Base-by-base conservation (phyloP, 1,139 yeast genomes). In the Hansenula lynferdii region DNA sequence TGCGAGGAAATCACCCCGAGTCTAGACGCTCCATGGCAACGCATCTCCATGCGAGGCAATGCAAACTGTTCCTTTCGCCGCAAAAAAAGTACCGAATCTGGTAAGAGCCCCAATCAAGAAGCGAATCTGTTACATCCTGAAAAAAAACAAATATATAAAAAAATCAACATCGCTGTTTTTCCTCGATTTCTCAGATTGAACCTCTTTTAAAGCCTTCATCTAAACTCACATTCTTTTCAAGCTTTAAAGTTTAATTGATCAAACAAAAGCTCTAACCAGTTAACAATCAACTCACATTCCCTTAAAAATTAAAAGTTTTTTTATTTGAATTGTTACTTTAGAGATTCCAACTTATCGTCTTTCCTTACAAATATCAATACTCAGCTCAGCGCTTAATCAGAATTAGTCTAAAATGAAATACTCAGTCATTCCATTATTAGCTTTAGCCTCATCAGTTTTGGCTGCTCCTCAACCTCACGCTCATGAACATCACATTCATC, bases 401-500 rank as follows among this genome's bases (percentile, higher is more conserved):
- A 3, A 14, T 24, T 6, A n/a, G n/a, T 24, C 15, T 16, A 41
- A 21, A 21, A 53, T 53, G 57, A 51, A 49, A 37, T 53, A 47
- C 45, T 44, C 57, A 30, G 27, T 45, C 38, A 43, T 50, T 38
- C 43, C 53, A 31, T 40, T 50, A 37, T 44, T 53, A 49, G 58
- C 71, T 36, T 49, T 62, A 30, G 60, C 69, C 38, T 53, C 64
- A 32, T 38, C 50, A 19, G 64, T 67, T 29, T 37, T 61, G 37
- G 75, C 76, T 44, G 75, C 74, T 39, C 74, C 79, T 38, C 33
- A 30, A 19, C 65, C 69, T 42, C 60, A 58, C 42, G 60, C 64
- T 27, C 79, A 73, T 48, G 65, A 65, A 40, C 84, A 77, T 58
- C 78, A 75, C 54, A 59, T 58, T 42, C 78, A 74, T 60, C 75